These are phyloP conservation scores for Dispira simplex DNA, from an alignment of 192 early-diverging fungal genomes.

Conservation along the genomic window DNA sequence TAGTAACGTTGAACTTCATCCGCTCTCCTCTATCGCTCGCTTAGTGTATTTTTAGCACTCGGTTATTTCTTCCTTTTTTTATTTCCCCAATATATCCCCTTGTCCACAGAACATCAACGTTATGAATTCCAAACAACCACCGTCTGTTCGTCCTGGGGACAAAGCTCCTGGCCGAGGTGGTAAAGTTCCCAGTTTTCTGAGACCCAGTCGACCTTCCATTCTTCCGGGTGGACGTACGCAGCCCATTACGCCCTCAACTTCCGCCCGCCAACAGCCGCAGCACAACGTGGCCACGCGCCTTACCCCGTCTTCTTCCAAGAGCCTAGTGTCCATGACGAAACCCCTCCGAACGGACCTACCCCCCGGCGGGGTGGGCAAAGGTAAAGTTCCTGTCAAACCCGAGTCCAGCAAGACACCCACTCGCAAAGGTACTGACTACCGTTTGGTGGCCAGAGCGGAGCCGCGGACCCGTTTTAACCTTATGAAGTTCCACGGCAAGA, in stretches of 20 bases:
- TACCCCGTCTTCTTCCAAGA: neutral
- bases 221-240: neutral
- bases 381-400: neutral
- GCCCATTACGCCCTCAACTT: neutral
- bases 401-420: neutral
- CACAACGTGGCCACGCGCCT: neutral
- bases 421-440: slow-evolving; percentile 38
- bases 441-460: slow-evolving; percentile 36
- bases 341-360: neutral
- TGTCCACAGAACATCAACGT: neutral
- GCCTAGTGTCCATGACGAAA: neutral
- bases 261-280: neutral
- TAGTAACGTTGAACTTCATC: no score
- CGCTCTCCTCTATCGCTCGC: no score
- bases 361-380: neutral
- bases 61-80: slow-evolving; percentile 9
- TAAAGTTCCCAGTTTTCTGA: slow-evolving; percentile 3
- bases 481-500: slow-evolving; percentile 43
- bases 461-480: slow-evolving; percentile 37
- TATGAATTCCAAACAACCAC: slow-evolving; percentile 6
- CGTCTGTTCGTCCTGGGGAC: neutral
- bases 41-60: no score
- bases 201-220: slow-evolving; percentile 7
- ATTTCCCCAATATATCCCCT: slow-evolving; percentile 30
- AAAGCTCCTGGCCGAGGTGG: neutral